Evolutionary conservation across 768 basidiomycete genomes (phyloP), one percentile per base, ranked within the genome.

Genomic region (Auricularia sp.): DNA sequence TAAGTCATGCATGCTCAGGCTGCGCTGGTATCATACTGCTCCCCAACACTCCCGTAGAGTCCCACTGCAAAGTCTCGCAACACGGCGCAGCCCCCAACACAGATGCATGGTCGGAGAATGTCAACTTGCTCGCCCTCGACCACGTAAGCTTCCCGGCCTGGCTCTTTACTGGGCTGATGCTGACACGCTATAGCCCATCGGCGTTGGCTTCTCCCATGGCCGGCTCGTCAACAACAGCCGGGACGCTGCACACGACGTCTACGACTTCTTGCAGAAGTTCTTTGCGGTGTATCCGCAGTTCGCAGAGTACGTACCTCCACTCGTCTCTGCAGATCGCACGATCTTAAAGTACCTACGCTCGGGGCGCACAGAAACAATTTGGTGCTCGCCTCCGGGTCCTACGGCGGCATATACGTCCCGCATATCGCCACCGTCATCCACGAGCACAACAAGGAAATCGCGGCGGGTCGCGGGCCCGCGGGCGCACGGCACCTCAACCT

Each of bases 201-300:
- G 73, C 7, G 74, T 69, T 2, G 76, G 76, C 3, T 73, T 72
- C 36, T 77, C 76, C 2, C 77, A 75, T 65, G 76, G 76, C 0
- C 67, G 67, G 3, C 59, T 23, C n/a, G 74, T 76, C 11, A 74
- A 75, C 67, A 74, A 72, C 53, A 75, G 73, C 58, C 70, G 70
- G 0, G 66, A 56, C 47, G 74, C 73, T 2, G 76, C 75, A 1
- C 51, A 67, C 29, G 76, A 76, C 65, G 72, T 71, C 12, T 77
- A 76, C 63, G 76, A 75, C 66, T 77, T 77, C 62, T 53, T 77
- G 23, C 74, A 76, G 62, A 75, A 73, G 62, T 75, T 76, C 66
- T 74, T 69, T 67, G 64, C 51, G 10, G 61, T 75, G 4, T 73
- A 67, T 63, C 72, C 72, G 6, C 53, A 70, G 1, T 62, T 72